Conservation (phyloP, 345 rosid genomes). For the Sonneratia alba region DNA sequence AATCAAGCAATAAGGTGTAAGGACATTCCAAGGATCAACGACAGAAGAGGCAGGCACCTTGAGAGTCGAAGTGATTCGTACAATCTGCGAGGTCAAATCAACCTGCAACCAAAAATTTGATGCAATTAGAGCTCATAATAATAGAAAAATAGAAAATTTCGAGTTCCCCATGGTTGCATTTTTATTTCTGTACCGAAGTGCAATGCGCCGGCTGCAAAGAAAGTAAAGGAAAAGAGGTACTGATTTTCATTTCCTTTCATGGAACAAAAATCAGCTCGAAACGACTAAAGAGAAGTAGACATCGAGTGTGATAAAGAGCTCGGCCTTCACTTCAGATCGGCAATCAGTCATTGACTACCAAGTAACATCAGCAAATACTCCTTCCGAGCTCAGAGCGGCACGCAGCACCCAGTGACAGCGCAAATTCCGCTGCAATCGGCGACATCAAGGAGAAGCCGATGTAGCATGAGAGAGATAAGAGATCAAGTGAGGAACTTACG, state of each 20-base stretch:
- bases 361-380: background rate
- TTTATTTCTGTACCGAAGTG: background rate
- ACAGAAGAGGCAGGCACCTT: conserved; percentile 37
- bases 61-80: conserved; percentile 52
- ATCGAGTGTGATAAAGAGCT: background rate
- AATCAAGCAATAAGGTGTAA: background rate
- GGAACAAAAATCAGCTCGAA: too few species aligned
- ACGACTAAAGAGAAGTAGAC: background rate
- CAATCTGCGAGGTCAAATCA: conserved; percentile 79
- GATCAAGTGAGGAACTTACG: conserved; percentile 43
- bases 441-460: background rate
- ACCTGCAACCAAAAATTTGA: conserved; percentile 36
- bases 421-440: background rate
- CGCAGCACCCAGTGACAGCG: background rate
- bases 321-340: background rate
- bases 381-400: background rate
- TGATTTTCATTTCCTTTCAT: too few species aligned
- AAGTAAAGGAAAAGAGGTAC: background rate
- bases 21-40: background rate
- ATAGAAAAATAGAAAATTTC: background rate
- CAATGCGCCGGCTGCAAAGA: background rate
- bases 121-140: background rate
- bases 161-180: background rate
- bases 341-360: background rate
- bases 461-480: background rate